A percentile compares a stretch with the other conserved stretches of the same genome.
These are phyloP conservation scores for Coemansia sp. DNA, from an alignment of 192 early-diverging fungal genomes.

Conservation along the genomic window DNA sequence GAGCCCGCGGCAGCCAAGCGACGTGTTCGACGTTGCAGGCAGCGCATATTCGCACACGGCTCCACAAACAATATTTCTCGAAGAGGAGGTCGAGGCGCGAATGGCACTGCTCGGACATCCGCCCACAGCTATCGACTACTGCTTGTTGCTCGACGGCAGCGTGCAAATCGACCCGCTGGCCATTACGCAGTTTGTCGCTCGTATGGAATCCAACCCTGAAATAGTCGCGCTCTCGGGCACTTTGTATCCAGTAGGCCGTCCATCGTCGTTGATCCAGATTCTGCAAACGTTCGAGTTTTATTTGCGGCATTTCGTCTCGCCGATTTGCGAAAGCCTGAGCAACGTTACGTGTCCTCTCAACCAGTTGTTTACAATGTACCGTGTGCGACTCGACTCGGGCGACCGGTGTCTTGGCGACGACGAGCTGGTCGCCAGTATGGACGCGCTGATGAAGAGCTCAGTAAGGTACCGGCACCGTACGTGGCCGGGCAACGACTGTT, in stretches of 20 bases:
- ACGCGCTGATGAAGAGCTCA: slow-evolving; percentile 44
- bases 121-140: slow-evolving; percentile 22
- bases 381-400: slow-evolving; percentile 35
- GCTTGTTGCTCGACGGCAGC: slow-evolving; percentile 37
- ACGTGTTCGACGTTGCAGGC: not conserved
- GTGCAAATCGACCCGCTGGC: slow-evolving; percentile 47
- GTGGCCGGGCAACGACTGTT: slow-evolving; percentile 52
- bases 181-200: slow-evolving; percentile 48
- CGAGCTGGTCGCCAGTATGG: slow-evolving; percentile 38
- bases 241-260: slow-evolving; percentile 42
- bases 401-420: slow-evolving; percentile 45
- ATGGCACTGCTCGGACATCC: slow-evolving; percentile 36
- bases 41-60: not conserved
- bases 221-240: slow-evolving; percentile 40
- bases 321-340: slow-evolving; percentile 47
- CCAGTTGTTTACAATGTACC: slow-evolving; percentile 53
- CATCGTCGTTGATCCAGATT: slow-evolving; percentile 34
- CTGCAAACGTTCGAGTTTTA: slow-evolving; percentile 44
- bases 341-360: slow-evolving; percentile 34
- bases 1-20: slow-evolving; percentile 7
- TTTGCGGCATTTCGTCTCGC: slow-evolving; percentile 49
- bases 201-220: slow-evolving; percentile 32
- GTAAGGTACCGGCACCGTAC: slow-evolving; percentile 43
- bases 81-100: slow-evolving; percentile 48
- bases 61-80: slow-evolving; percentile 40